Evolutionary conservation across 164 flowering plant genomes (phyloP).

Genomic region (Saururus chinensis): DNA sequence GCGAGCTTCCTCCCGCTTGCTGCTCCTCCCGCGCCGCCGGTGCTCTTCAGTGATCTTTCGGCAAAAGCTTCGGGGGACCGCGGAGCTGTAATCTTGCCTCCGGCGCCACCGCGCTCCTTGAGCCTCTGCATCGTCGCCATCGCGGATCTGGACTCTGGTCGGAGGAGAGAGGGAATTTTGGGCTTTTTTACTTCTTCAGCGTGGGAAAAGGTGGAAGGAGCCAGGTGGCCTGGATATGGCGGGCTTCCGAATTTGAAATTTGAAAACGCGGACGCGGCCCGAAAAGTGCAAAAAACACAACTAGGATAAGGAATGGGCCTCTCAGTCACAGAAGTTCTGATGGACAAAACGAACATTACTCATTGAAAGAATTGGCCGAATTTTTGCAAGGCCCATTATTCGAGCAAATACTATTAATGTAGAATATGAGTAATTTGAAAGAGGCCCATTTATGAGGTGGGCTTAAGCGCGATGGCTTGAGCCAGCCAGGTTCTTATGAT

Average conservation of each 20-base stretch:
- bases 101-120: conserved; percentile 36
- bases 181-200: no score
- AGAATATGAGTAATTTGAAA: no score
- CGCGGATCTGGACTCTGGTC: conserved; percentile 14
- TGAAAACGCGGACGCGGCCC: neutral
- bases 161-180: neutral
- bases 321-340: no score
- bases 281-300: no score
- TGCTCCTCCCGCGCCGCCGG: conserved; percentile 2
- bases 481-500: no score
- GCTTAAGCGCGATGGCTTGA: no score
- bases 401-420: no score
- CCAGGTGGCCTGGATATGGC: neutral
- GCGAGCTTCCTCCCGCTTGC: conserved; percentile 17
- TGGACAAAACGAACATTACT: no score
- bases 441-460: no score
- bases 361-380: no score
- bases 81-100: conserved; percentile 20
- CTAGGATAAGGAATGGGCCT: no score
- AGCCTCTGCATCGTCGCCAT: conserved; percentile 31
- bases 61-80: conserved; percentile 31
- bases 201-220: neutral
- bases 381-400: no score
- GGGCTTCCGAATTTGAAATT: conserved; percentile 6
- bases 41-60: conserved; percentile 29